Evolutionary conservation across 2,329 filamentous ascomycete genomes (phyloP).

Genomic region (Didymella lethalis): DNA sequence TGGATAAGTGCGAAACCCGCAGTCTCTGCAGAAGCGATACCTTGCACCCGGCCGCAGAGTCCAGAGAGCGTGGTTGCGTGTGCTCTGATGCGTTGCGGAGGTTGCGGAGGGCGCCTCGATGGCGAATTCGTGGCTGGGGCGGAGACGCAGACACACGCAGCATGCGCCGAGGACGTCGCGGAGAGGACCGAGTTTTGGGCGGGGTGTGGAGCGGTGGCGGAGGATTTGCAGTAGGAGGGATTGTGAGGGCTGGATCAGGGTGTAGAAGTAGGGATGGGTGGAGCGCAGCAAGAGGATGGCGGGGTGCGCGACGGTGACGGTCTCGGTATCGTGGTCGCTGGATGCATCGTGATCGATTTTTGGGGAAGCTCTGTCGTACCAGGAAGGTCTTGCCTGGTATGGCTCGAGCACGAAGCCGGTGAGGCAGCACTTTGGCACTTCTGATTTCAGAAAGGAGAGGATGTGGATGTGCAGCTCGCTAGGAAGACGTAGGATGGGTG

Average conservation of each 20-base stretch:
- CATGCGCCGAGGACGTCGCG: not conserved
- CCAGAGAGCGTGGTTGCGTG: not conserved
- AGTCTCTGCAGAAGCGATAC: slow-evolving; percentile 5
- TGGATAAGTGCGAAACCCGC: slow-evolving; percentile 7
- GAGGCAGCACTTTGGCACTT: not conserved
- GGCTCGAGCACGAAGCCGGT: not conserved
- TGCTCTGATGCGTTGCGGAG: not conserved
- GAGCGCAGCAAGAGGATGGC: not conserved
- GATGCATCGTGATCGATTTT: not conserved
- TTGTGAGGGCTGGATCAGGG: not conserved
- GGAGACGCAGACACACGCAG: slow-evolving; percentile 9
- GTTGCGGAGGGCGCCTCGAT: not conserved
- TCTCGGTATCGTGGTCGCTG: not conserved
- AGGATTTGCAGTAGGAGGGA: not conserved
- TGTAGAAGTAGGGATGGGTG: not conserved
- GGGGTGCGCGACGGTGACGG: not conserved
- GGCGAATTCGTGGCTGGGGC: not conserved
- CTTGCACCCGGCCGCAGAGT: not conserved
- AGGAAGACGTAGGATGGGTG: slow-evolving; percentile 7
- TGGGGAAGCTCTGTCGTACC: not conserved
- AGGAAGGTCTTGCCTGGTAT: not conserved
- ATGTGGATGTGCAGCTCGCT: slow-evolving; percentile 1
- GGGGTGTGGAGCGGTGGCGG: not conserved
- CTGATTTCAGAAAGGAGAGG: not conserved
- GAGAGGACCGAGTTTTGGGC: not conserved